These are phyloP conservation scores for Trametes punicea DNA, from an alignment of 768 basidiomycete genomes.

Conservation along the genomic window DNA sequence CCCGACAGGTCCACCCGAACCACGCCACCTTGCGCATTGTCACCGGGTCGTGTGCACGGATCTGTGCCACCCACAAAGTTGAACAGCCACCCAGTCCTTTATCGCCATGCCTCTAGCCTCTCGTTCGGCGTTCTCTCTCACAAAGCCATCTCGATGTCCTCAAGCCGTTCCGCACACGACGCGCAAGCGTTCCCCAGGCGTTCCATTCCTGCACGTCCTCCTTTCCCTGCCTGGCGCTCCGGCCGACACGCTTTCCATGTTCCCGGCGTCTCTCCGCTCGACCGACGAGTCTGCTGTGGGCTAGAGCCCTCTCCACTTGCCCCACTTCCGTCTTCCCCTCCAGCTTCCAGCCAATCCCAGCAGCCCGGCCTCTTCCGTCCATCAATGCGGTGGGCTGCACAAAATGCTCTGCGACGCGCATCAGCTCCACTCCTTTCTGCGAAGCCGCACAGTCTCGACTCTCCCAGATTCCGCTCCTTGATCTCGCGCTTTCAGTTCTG, in stretches of 20 bases:
- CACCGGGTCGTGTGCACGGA: background rate
- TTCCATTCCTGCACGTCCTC: background rate
- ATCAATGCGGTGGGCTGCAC: background rate
- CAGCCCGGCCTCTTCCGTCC: background rate
- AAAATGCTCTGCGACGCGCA: background rate
- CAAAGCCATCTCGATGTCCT: background rate
- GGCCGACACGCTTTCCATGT: background rate
- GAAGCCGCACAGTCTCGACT: background rate
- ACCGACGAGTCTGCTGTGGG: background rate
- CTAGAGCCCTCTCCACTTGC: background rate
- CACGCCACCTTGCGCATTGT: background rate
- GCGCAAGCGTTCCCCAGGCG: background rate
- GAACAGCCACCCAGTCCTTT: background rate
- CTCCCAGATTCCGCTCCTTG: background rate
- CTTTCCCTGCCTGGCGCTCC: background rate
- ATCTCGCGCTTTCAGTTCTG: background rate
- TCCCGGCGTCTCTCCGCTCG: background rate
- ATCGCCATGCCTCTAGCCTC: background rate
- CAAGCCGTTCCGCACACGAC: background rate
- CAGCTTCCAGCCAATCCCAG: conserved; percentile 6
- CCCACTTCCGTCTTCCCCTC: background rate
- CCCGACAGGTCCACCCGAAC: background rate
- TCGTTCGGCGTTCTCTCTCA: background rate
- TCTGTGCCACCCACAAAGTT: conserved; percentile 2
- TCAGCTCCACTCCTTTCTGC: conserved; percentile 3